phyloP scores from a whole-genome alignment of 2,329 filamentous ascomycete genomes.

The Nemania abortiva region DNA sequence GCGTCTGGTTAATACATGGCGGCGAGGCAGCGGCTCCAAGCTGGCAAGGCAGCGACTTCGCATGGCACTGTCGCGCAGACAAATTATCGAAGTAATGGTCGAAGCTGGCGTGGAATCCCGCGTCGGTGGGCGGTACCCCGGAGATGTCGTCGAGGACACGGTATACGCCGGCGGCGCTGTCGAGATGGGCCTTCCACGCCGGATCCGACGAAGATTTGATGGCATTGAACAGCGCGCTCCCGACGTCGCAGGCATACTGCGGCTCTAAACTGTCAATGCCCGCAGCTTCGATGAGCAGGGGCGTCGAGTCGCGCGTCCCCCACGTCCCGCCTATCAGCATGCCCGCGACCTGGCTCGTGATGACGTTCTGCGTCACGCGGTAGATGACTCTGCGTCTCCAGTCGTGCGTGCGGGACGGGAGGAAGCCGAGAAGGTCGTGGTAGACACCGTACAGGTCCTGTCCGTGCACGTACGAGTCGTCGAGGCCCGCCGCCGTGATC shows the following conservation, averaged over 20 bases:
- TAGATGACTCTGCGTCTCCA: slow-evolving; percentile 66
- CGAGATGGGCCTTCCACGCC: slow-evolving; percentile 74
- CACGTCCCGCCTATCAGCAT: slow-evolving; percentile 82
- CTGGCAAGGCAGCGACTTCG: slow-evolving; percentile 77
- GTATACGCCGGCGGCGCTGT: slow-evolving; percentile 67
- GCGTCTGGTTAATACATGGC: slow-evolving; percentile 70
- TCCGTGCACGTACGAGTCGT: slow-evolving; percentile 82
- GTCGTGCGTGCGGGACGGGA: slow-evolving; percentile 63
- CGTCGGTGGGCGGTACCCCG: slow-evolving; percentile 67
- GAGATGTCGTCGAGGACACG: slow-evolving; percentile 74
- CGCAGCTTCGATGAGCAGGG: slow-evolving; percentile 64
- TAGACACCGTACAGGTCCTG: slow-evolving; percentile 83
- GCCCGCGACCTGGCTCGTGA: slow-evolving; percentile 83
- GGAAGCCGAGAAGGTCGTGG: slow-evolving; percentile 73
- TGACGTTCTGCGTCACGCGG: slow-evolving; percentile 83
- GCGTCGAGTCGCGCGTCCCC: slow-evolving; percentile 55
- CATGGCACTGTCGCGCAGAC: slow-evolving; percentile 81
- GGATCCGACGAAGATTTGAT: slow-evolving; percentile 60
- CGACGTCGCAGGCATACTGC: slow-evolving; percentile 72
- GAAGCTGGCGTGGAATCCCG: slow-evolving; percentile 76
- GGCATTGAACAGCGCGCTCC: slow-evolving; percentile 56
- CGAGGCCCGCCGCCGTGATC: slow-evolving; percentile 77
- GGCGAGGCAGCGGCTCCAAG: slow-evolving; percentile 54
- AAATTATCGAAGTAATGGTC: slow-evolving; percentile 91
- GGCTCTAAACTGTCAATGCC: slow-evolving; percentile 81